Evolutionary conservation across 805 yeast genomes (phyloP).

Genomic region (Nakazawaea pomicola): DNA sequence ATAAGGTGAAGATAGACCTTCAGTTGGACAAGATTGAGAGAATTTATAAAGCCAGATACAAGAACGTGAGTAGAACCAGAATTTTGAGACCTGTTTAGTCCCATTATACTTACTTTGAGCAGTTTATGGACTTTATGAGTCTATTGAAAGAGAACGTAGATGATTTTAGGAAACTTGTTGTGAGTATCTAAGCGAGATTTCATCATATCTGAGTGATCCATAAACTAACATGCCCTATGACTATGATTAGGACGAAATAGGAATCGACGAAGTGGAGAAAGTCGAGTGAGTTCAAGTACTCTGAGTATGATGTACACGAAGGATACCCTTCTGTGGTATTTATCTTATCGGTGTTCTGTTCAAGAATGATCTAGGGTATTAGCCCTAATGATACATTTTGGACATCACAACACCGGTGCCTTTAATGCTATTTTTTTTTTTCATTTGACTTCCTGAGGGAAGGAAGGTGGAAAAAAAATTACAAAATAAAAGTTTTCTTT

Average conservation of each 20-base stretch:
- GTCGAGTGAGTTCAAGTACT: neutral
- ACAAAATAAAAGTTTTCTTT: constrained; percentile 1
- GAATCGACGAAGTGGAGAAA: neutral
- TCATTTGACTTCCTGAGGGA: no score
- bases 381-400: neutral
- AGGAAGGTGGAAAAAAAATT: neutral
- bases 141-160: constrained; percentile 14
- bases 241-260: neutral
- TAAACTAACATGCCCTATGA: no score
- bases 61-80: constrained; percentile 2
- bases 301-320: no score
- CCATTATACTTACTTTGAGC: neutral
- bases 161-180: constrained; percentile 13
- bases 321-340: no score
- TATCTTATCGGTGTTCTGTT: no score
- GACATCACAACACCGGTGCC: neutral
- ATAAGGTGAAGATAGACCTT: neutral
- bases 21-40: neutral
- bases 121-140: constrained; percentile 11
- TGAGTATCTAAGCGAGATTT: constrained; percentile 9
- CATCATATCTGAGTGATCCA: no score
- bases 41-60: neutral
- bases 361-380: no score
- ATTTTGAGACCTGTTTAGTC: neutral
- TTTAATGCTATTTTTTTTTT: neutral